Conservation (phyloP, 139 green algal genomes). For the Zygnema circumcarinatum region DNA sequence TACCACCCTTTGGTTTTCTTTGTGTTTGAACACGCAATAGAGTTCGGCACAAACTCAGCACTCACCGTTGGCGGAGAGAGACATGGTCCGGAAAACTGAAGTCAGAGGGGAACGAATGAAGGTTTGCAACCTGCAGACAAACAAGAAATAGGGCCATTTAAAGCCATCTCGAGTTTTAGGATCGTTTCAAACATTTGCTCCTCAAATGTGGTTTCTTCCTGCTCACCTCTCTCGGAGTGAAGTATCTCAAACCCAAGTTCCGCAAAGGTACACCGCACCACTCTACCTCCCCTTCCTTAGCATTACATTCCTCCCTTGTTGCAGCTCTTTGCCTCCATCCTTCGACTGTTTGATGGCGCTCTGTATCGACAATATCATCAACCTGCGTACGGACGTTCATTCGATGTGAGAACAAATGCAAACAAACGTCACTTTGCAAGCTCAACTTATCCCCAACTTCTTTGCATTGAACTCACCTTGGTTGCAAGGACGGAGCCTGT, state of each 20-base stretch:
- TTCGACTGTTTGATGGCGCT: background rate
- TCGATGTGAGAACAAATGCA: too few relatives aligned
- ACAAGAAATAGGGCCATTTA: slow-evolving; percentile 4
- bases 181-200: background rate
- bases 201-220: background rate
- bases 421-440: too few relatives aligned
- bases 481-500: slow-evolving; percentile 71
- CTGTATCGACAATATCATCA: background rate
- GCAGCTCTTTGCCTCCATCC: background rate
- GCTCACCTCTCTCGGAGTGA: slow-evolving; percentile 69
- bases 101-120: slow-evolving; percentile 71
- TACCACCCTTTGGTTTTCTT: too few relatives aligned
- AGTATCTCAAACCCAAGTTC: slow-evolving; percentile 70
- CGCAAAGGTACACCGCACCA: slow-evolving; percentile 25
- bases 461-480: slow-evolving; percentile 27
- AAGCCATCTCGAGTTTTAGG: background rate
- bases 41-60: too few relatives aligned
- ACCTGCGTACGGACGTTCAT: too few relatives aligned
- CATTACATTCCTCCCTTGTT: background rate
- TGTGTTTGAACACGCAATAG: too few relatives aligned
- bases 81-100: slow-evolving; percentile 72
- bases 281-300: background rate
- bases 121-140: slow-evolving; percentile 65
- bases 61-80: slow-evolving; percentile 47
- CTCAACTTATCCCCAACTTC: too few relatives aligned